Percentiles rank a stretch among this genome's conserved stretches.
These are phyloP conservation scores for Penicillium arizonense DNA, from an alignment of 495 filamentous ascomycete species.

Conservation along the genomic window DNA sequence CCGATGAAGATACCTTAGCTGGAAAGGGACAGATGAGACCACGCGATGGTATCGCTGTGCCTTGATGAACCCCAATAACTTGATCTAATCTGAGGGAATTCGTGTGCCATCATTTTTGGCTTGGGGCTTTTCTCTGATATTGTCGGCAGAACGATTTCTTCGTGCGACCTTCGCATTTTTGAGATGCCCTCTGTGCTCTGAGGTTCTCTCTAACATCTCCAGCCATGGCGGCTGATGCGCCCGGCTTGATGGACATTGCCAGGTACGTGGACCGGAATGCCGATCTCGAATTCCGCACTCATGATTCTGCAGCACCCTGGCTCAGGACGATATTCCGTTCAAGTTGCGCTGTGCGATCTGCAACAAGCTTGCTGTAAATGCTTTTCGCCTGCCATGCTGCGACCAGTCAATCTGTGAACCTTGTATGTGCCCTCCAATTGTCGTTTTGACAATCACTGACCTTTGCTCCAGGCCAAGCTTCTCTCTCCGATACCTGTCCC, in stretches of 20 bases:
- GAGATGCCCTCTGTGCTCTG: neutral
- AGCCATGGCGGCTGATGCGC: constrained; percentile 31
- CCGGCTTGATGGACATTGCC: constrained; percentile 47
- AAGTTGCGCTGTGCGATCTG: constrained; percentile 94
- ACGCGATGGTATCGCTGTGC: constrained; percentile 40
- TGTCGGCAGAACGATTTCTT: constrained; percentile 20
- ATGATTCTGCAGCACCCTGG: constrained; percentile 58
- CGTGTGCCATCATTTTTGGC: neutral
- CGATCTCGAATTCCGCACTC: neutral
- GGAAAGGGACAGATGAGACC: constrained; percentile 31
- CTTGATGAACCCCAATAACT: constrained; percentile 51
- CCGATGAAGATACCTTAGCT: constrained; percentile 38
- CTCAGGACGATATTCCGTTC: constrained; percentile 83
- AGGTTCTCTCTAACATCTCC: constrained; percentile 4
- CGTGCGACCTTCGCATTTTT: constrained; percentile 4
- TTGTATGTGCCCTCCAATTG: constrained; percentile 56
- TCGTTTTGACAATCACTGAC: constrained; percentile 19
- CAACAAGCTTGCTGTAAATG: constrained; percentile 86
- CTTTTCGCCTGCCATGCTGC: constrained; percentile 89
- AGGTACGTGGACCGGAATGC: constrained; percentile 25
- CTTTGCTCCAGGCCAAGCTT: constrained; percentile 63
- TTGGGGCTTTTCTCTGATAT: neutral
- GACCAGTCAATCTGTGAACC: constrained; percentile 90
- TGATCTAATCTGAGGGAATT: constrained; percentile 56
- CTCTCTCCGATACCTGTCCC: constrained; percentile 77